Base-by-base conservation (phyloP, 345 rosid species). In the Cardamine occulta region DNA sequence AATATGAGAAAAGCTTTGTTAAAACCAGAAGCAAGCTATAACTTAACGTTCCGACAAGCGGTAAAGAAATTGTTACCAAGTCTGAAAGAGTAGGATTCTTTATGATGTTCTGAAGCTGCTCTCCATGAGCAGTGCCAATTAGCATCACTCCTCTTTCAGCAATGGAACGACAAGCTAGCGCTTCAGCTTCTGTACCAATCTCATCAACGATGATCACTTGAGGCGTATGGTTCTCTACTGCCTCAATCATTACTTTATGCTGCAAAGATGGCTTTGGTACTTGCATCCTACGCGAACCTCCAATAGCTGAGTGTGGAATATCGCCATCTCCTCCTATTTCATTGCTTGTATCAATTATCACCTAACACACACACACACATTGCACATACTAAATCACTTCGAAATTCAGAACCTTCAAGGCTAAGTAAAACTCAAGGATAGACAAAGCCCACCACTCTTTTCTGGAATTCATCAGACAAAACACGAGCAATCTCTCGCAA, bases 241-340 rank as follows among this genome's bases (percentile, higher is more conserved):
- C 93, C 78, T 90, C 93, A 53, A 86, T 82, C 93, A 90, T 88
- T 59, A 90, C 88, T 80, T 69, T 82, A 74, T 90, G 89, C 67
- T 90, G 93, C 81, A 83, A 64, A 17, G 85, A 82, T 40, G 87
- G 87, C 23, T 88, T 81, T 0, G 89, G 86, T 51, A 90, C 96
- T 78, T 88, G 93, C 91, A 88, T 83, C 76, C 96, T 87, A 59
- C 93, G 80, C 6, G 96, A 91, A 29, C 87, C 79, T 64, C 96
- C 96, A 40, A 90, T 86, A 68, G 88, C 93, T 26, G 87, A 79
- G 80, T 88, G 90, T 4, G 90, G 96, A 76, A 90, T 79, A 76
- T 90, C 79, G 10, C 93, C 91, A 79, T 88, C 91, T 24, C 93
- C 91, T 74, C 91, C 96, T 28, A 88, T 87, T 80, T 90, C 93